Evolutionary conservation across 2,329 filamentous ascomycete species (phyloP), one percentile per base, ranked within the genome.

Genomic region (Pseudogymnoascus sp.): DNA sequence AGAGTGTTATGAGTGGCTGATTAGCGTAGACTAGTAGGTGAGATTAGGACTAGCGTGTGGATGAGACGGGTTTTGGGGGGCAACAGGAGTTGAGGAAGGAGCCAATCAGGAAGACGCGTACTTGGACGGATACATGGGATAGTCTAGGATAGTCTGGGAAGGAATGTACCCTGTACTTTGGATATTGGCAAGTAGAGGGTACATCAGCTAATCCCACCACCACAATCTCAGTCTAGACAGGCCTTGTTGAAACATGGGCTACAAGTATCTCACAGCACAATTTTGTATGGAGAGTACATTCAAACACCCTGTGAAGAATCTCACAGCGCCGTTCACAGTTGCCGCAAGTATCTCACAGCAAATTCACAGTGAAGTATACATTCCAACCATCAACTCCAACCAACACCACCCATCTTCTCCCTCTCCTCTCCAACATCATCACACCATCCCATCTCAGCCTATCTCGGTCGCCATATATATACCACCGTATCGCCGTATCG

Each of bases 1-100:
- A 37, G 59, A n/a, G 33, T 38, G 59, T 44, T 61, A 23, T 61
- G 59, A 44, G 59, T 42, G 59, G 59, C 37, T 38, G 42, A 37
- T 44, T 61, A 44, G 59, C 37, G 5, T 44, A 5, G 18, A 44
- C 37, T 61, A 38, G 59, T 31, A 14, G 37, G 11, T 8, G 12
- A 31, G 6, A 44, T 16, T 16, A 14, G 44, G 44, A 53, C 44
- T 53, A 53, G 44, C 23, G 14, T 31, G 4, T 53, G 6, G 44
- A 16, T 53, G 44, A 53, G 44, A 53, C 44, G 23, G 44, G 44
- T 31, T 53, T 53, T 53, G 44, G 44, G 23, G 44, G 44, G 42
- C 44, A 53, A 16, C 44, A 53, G 44, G 44, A 53, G 44, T 53
- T 53, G 23, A 28, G 44, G 44, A 53, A 53, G 23, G 44, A 53